Percentiles rank a stretch among this genome's conserved stretches.
Conservation (phyloP, 2,329 filamentous ascomycete species). For the Paecilomyces fulvus region DNA sequence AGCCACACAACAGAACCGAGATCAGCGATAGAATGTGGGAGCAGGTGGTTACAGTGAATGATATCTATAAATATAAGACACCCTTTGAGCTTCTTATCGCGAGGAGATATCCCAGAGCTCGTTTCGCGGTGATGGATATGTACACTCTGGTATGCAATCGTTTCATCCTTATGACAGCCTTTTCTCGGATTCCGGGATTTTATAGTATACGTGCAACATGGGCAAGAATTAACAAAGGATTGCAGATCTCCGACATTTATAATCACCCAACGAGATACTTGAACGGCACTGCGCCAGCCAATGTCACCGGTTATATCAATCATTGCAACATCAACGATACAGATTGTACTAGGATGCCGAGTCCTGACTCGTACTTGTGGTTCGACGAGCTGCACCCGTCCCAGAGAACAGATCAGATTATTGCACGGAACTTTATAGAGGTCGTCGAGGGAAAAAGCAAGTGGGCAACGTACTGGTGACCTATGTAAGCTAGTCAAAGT, state of each 20-base stretch:
- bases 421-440: constrained; percentile 49
- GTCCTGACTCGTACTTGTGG: constrained; percentile 28
- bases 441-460: constrained; percentile 41
- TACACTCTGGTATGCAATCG: constrained; percentile 44
- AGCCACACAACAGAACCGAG: constrained; percentile 42
- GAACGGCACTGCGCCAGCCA: constrained; percentile 45
- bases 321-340: constrained; percentile 41
- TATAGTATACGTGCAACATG: neutral
- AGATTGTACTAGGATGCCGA: constrained; percentile 31
- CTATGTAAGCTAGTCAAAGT: neutral
- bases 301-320: constrained; percentile 52
- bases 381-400: constrained; percentile 67
- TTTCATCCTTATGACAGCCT: neutral
- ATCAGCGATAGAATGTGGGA: constrained; percentile 46
- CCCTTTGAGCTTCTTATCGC: constrained; percentile 37
- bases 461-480: constrained; percentile 19
- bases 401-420: constrained; percentile 50
- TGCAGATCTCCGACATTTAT: constrained; percentile 55
- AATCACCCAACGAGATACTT: constrained; percentile 53
- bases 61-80: constrained; percentile 44
- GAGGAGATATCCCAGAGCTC: constrained; percentile 44
- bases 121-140: constrained; percentile 59
- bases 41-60: constrained; percentile 43
- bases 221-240: neutral
- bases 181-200: neutral